Percentiles rank a stretch among this genome's conserved stretches.
These are phyloP conservation scores for Curvularia eragrostidis DNA, from an alignment of 2,329 filamentous ascomycete genomes.

Conservation along the genomic window DNA sequence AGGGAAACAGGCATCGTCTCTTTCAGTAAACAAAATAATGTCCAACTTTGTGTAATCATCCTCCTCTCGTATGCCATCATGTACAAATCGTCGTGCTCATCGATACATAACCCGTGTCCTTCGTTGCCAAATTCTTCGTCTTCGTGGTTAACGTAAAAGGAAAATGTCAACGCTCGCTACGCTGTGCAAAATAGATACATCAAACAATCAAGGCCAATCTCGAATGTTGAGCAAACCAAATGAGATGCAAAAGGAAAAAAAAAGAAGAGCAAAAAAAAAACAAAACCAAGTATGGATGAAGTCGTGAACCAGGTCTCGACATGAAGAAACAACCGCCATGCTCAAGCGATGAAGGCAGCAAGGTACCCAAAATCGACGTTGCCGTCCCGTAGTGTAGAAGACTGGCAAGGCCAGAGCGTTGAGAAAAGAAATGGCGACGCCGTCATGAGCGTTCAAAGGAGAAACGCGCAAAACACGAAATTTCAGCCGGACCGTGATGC, in stretches of 20 bases:
- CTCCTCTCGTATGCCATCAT: slow-evolving; percentile 21
- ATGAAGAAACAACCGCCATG: slow-evolving; percentile 39
- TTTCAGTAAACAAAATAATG: slow-evolving; percentile 20
- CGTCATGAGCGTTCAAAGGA: neutral
- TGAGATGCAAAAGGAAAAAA: slow-evolving; percentile 15
- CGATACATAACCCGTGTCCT: slow-evolving; percentile 29
- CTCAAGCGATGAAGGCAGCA: slow-evolving; percentile 30
- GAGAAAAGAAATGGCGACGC: slow-evolving; percentile 36
- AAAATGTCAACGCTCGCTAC: slow-evolving; percentile 43
- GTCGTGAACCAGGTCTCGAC: slow-evolving; percentile 26
- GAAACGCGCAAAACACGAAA: slow-evolving; percentile 30
- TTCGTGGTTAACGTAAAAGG: slow-evolving; percentile 37
- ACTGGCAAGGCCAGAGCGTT: slow-evolving; percentile 28
- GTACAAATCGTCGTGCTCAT: slow-evolving; percentile 23
- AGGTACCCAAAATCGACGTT: slow-evolving; percentile 38
- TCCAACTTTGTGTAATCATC: slow-evolving; percentile 10
- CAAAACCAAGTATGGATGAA: slow-evolving; percentile 14
- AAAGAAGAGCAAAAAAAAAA: slow-evolving; percentile 28
- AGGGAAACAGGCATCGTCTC: slow-evolving; percentile 19
- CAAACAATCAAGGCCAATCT: slow-evolving; percentile 35
- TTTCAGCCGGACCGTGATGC: slow-evolving; percentile 45
- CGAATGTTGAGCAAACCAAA: slow-evolving; percentile 25
- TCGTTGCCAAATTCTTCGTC: slow-evolving; percentile 18
- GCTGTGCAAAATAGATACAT: slow-evolving; percentile 35
- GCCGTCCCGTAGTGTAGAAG: slow-evolving; percentile 41